A percentile compares a stretch with the other conserved stretches of the same genome.
These are phyloP conservation scores for Aphanomyces cochlioides DNA, from an alignment of 352 stramenopile species.

Conservation along the genomic window DNA sequence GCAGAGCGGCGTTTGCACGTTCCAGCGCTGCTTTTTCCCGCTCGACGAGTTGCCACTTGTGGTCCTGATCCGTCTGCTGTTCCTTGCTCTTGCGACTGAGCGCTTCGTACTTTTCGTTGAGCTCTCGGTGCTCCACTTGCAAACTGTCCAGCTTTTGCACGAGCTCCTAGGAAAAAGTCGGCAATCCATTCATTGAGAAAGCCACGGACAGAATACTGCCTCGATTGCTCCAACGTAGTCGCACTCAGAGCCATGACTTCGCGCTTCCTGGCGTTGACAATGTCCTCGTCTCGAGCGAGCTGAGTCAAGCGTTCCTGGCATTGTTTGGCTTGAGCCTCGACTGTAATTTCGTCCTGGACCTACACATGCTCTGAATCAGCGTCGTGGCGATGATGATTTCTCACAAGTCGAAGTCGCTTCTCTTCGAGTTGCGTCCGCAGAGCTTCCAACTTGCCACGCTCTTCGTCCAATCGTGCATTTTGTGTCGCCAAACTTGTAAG, in stretches of 20 bases:
- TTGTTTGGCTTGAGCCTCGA: conserved; percentile 45
- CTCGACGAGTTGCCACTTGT: conserved; percentile 38
- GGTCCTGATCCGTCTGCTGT: conserved; percentile 38
- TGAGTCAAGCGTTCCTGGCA: conserved; percentile 51
- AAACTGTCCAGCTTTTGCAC: conserved; percentile 11
- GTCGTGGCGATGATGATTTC: neutral
- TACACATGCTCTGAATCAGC: neutral
- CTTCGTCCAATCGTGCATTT: conserved; percentile 57
- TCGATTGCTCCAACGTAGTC: conserved; percentile 63
- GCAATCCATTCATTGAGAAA: neutral
- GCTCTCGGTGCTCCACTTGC: conserved; percentile 41
- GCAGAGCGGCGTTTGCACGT: conserved; percentile 47
- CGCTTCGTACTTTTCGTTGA: conserved; percentile 43
- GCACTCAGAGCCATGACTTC: conserved; percentile 59
- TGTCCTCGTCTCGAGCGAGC: conserved; percentile 46
- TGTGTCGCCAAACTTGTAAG: conserved; percentile 50
- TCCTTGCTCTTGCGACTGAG: conserved; percentile 35
- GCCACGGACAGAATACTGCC: conserved; percentile 22
- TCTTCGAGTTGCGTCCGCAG: conserved; percentile 53
- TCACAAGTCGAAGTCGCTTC: conserved; percentile 44
- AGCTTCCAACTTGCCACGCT: conserved; percentile 62
- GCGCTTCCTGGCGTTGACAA: conserved; percentile 44
- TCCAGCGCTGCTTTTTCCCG: conserved; percentile 51
- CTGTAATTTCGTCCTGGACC: conserved; percentile 51
- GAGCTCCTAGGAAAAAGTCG: conserved; percentile 1